Percentiles rank a stretch among this genome's conserved stretches.
Evolutionary conservation across 2,329 filamentous ascomycete species (phyloP).

Genomic region (Pyricularia sp.): DNA sequence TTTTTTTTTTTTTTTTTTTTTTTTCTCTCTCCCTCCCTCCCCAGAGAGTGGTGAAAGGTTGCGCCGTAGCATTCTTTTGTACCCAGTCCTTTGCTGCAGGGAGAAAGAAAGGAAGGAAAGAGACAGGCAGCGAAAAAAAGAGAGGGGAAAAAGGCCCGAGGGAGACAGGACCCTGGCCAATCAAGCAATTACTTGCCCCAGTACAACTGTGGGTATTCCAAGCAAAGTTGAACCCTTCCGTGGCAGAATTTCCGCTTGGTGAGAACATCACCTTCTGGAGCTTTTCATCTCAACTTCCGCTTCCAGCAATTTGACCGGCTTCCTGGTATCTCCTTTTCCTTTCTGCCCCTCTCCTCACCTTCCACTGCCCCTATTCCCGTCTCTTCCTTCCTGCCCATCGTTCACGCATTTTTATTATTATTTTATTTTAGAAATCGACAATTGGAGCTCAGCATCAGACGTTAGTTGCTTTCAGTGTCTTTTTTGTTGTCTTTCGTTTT

Average conservation of each 20-base stretch:
- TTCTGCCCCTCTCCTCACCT: neutral
- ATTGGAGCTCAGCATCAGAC: neutral
- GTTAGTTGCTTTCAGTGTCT: conserved; percentile 2
- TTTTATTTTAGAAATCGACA: neutral
- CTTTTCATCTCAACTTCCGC: conserved; percentile 5
- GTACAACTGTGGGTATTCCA: neutral
- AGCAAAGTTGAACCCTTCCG: conserved; percentile 1
- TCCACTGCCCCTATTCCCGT: neutral
- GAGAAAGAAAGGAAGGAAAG: neutral
- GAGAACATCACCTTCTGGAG: neutral
- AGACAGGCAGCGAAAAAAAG: no score
- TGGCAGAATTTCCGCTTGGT: neutral
- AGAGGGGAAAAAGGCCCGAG: neutral
- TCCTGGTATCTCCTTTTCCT: conserved; percentile 5
- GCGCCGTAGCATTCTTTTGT: no score
- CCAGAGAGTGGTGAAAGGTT: no score
- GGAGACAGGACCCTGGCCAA: neutral
- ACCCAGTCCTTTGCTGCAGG: neutral
- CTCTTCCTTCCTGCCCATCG: neutral
- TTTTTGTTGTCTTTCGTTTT: conserved; percentile 7
- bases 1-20: no score
- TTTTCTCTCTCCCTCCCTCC: no score
- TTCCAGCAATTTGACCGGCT: conserved; percentile 3
- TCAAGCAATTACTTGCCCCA: neutral
- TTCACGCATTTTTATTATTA: neutral